These are phyloP conservation scores for Pulicaria dysenterica DNA, from an alignment of 129 eudicot genomes.

Conservation along the genomic window DNA sequence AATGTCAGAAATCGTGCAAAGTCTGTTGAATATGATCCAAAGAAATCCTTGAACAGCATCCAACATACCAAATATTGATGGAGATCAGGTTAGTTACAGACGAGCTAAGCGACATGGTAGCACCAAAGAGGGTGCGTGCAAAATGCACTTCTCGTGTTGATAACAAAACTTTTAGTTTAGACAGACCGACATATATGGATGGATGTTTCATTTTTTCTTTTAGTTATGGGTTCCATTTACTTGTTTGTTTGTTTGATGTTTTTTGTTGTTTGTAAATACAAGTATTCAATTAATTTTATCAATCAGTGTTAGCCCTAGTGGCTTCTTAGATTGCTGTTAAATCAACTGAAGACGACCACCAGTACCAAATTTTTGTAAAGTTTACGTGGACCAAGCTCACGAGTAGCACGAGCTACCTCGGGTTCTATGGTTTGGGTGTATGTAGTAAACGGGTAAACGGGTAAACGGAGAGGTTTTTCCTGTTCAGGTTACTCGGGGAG, in stretches of 20 bases:
- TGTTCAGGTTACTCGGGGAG: no score
- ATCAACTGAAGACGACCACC: no score
- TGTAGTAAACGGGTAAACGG: no score
- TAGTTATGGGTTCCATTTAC: slow-evolving; percentile 4
- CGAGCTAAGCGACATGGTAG: slow-evolving; percentile 3
- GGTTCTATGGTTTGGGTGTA: no score
- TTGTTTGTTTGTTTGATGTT: slow-evolving; percentile 9
- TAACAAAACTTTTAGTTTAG: slow-evolving; percentile 23
- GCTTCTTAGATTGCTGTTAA: no score
- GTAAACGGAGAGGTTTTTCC: no score
- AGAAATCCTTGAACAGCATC: slow-evolving; percentile 34
- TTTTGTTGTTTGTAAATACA: slow-evolving; percentile 15
- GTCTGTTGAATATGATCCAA: slow-evolving; percentile 67
- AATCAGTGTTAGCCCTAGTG: no score
- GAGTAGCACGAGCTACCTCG: no score
- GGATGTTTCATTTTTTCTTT: background rate
- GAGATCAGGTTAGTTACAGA: background rate
- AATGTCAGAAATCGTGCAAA: slow-evolving; percentile 86
- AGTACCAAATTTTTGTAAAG: no score
- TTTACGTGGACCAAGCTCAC: no score
- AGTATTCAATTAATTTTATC: no score
- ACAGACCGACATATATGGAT: slow-evolving; percentile 17
- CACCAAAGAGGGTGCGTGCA: background rate
- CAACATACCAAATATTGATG: background rate
- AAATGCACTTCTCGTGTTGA: background rate